phyloP scores from a whole-genome alignment of 1,284 basidiomycete genomes.

The Cystobasidiaceae sp. region DNA sequence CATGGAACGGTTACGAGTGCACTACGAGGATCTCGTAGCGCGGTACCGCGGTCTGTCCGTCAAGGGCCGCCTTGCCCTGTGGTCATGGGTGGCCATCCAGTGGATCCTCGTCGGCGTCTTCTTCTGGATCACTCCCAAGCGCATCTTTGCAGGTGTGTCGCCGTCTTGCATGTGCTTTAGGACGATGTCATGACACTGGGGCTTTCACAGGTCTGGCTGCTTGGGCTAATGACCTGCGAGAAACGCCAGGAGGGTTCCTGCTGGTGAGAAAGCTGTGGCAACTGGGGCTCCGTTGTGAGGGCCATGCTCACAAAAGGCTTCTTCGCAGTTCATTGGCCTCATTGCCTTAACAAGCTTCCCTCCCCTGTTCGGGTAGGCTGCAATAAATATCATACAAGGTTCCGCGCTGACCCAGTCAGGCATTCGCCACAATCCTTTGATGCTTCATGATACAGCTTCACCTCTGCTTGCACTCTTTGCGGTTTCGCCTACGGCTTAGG shows the following conservation, averaged over 20 bases:
- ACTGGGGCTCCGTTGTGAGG: slow-evolving; percentile 53
- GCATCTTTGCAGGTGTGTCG: slow-evolving; percentile 49
- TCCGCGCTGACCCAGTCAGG: background rate
- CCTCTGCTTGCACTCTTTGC: slow-evolving; percentile 55
- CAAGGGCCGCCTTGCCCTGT: background rate
- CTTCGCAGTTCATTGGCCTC: slow-evolving; percentile 21
- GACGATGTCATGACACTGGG: background rate
- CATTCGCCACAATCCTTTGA: background rate
- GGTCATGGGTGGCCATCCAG: slow-evolving; percentile 33
- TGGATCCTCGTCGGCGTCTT: slow-evolving; percentile 43
- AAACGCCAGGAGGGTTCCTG: slow-evolving; percentile 59
- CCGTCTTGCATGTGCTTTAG: too few relatives aligned
- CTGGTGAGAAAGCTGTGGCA: slow-evolving; percentile 53
- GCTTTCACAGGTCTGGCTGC: slow-evolving; percentile 61
- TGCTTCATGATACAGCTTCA: background rate
- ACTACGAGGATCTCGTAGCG: background rate
- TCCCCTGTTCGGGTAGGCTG: slow-evolving; percentile 64
- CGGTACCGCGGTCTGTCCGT: slow-evolving; percentile 5
- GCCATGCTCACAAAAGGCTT: background rate
- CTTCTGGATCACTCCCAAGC: slow-evolving; percentile 57
- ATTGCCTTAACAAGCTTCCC: slow-evolving; percentile 64
- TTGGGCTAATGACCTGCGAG: slow-evolving; percentile 59
- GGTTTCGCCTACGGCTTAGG: slow-evolving; percentile 76
- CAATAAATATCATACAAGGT: slow-evolving; percentile 51
- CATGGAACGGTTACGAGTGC: background rate